These are phyloP conservation scores for Sparassis latifolia DNA, from an alignment of 1,284 basidiomycete genomes.

Conservation along the genomic window DNA sequence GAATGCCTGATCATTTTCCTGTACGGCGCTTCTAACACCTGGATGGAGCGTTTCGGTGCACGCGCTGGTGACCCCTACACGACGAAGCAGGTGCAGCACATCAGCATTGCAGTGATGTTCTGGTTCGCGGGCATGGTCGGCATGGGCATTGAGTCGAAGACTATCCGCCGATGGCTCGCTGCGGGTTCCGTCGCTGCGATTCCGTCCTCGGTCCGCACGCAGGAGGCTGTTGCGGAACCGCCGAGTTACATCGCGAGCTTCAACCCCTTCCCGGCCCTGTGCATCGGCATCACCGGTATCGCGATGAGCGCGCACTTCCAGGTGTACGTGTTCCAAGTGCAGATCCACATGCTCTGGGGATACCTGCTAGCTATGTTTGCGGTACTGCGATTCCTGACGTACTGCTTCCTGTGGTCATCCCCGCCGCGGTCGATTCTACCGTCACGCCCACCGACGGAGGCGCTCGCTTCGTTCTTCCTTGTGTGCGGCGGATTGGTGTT, in stretches of 20 bases:
- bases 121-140: slow-evolving; percentile 91
- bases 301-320: slow-evolving; percentile 97
- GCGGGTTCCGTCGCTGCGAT: slow-evolving; percentile 45
- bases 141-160: slow-evolving; percentile 82
- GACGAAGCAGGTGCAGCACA: slow-evolving; percentile 93
- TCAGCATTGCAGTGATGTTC: slow-evolving; percentile 94
- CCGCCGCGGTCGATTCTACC: slow-evolving; percentile 75
- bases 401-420: slow-evolving; percentile 90
- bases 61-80: slow-evolving; percentile 79
- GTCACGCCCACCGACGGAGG: slow-evolving; percentile 92
- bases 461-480: slow-evolving; percentile 82
- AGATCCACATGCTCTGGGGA: slow-evolving; percentile 91
- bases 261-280: slow-evolving; percentile 92
- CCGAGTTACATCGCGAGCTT: slow-evolving; percentile 76
- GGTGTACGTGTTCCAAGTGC: slow-evolving; percentile 83
- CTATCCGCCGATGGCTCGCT: slow-evolving; percentile 64
- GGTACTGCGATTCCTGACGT: slow-evolving; percentile 77
- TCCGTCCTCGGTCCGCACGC: slow-evolving; percentile 26
- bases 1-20: slow-evolving; percentile 85
- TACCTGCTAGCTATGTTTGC: slow-evolving; percentile 82
- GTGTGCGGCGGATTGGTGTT: slow-evolving; percentile 88
- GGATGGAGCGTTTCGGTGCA: slow-evolving; percentile 94
- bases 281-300: slow-evolving; percentile 89
- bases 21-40: slow-evolving; percentile 90
- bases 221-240: slow-evolving; percentile 52